Percentiles rank a stretch among this genome's conserved stretches.
Conservation (phyloP, 352 stramenopile species). For the Globisporangium mamillatum region DNA sequence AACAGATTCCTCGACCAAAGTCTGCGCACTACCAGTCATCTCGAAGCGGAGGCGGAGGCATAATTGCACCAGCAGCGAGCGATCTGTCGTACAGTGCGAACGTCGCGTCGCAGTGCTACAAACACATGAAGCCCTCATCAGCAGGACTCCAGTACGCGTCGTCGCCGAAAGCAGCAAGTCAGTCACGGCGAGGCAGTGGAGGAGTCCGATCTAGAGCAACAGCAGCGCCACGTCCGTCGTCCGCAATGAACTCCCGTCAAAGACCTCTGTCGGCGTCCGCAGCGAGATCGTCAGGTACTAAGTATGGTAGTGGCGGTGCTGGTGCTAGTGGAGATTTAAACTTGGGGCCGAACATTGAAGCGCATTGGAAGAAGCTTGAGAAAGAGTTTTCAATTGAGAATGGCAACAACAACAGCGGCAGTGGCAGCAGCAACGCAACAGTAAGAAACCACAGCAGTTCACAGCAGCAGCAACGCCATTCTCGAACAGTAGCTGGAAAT, state of each 20-base stretch:
- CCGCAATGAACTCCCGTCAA: background rate
- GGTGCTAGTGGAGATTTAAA: background rate
- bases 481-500: conserved; percentile 1
- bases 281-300: background rate
- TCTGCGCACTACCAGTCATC: conserved; percentile 37
- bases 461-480: background rate
- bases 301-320: background rate
- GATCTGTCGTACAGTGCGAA: conserved; percentile 62
- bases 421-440: background rate
- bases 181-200: conserved; percentile 1
- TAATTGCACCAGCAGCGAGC: background rate
- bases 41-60: background rate
- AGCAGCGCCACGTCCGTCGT: conserved; percentile 14
- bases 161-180: conserved; percentile 12
- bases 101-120: conserved; percentile 64
- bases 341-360: conserved; percentile 24
- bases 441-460: background rate
- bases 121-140: conserved; percentile 40
- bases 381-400: conserved; percentile 28
- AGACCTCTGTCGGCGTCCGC: conserved; percentile 31
- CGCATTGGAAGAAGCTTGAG: conserved; percentile 44
- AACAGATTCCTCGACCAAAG: conserved; percentile 22
- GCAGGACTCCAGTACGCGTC: conserved; percentile 37
- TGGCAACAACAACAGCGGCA: background rate
- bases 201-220: background rate